Evolutionary conservation across 805 yeast genomes (phyloP).

Genomic region (Sugiyamaella mastotermitis): DNA sequence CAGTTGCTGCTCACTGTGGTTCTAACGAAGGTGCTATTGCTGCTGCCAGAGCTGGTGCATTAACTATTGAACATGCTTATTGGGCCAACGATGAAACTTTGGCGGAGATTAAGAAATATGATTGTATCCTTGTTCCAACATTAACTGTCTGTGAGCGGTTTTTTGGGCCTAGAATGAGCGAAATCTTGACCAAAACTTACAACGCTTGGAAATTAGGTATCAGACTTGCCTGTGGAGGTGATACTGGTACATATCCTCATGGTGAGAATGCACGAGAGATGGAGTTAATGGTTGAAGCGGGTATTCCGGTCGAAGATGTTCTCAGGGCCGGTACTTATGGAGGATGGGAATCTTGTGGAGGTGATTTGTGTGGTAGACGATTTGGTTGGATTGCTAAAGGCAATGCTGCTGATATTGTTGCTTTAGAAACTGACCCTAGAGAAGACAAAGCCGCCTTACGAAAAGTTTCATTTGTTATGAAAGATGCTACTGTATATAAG

Average conservation of each 20-base stretch:
- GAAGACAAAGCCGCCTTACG: slow-evolving; percentile 1
- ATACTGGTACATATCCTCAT: slow-evolving; percentile 5
- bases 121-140: slow-evolving; percentile 5
- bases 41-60: slow-evolving; percentile 4
- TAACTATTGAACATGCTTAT: slow-evolving; percentile 5
- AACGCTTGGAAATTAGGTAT: slow-evolving; percentile 6
- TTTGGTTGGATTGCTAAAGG: slow-evolving; percentile 4
- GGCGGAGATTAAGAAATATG: slow-evolving; percentile 2
- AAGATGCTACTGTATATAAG: slow-evolving; percentile 5
- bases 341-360: slow-evolving; percentile 6
- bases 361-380: slow-evolving; percentile 4
- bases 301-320: slow-evolving; percentile 4
- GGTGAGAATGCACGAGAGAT: slow-evolving; percentile 6
- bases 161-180: slow-evolving; percentile 3
- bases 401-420: slow-evolving; percentile 2
- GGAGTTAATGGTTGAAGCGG: slow-evolving; percentile 6
- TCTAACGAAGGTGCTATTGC: slow-evolving; percentile 6
- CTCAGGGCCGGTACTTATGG: slow-evolving; percentile 2
- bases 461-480: slow-evolving; percentile 5
- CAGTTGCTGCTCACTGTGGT: slow-evolving; percentile 5
- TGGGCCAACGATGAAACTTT: slow-evolving; percentile 5
- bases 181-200: slow-evolving; percentile 3
- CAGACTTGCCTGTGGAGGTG: slow-evolving; percentile 5
- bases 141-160: slow-evolving; percentile 5
- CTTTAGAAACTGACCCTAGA: slow-evolving; percentile 3